phyloP scores from a whole-genome alignment of 306 rosid genomes.

The Vigna nakashimae region DNA sequence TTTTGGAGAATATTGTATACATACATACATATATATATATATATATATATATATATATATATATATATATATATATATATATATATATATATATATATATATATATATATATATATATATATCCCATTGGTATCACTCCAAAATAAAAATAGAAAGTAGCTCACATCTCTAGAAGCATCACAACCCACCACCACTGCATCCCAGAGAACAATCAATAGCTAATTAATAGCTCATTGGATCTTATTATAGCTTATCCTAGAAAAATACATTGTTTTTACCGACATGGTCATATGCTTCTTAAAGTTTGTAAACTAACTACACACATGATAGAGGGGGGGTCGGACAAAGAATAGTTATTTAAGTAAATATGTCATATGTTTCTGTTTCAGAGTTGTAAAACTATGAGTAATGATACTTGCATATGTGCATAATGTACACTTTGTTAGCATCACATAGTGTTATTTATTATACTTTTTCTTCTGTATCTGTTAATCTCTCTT shows the following conservation, averaged over 20 bases:
- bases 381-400: constrained; percentile 48
- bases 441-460: background rate
- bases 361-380: constrained; percentile 54
- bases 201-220: constrained; percentile 51
- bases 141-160: constrained; percentile 39
- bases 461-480: background rate
- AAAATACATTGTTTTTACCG: constrained; percentile 54
- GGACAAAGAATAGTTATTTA: constrained; percentile 42
- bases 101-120: background rate
- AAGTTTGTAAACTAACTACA: constrained; percentile 59
- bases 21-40: too few relatives aligned
- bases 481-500: background rate
- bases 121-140: background rate
- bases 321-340: background rate
- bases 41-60: background rate
- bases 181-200: constrained; percentile 33
- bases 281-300: constrained; percentile 70
- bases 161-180: constrained; percentile 55
- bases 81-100: too few relatives aligned
- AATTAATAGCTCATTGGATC: constrained; percentile 59
- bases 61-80: too few relatives aligned
- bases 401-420: background rate
- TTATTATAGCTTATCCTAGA: constrained; percentile 52
- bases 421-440: background rate
- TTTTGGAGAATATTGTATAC: background rate